Conservation (phyloP, 2,329 filamentous ascomycete genomes). For the Parastagonospora avenae region DNA sequence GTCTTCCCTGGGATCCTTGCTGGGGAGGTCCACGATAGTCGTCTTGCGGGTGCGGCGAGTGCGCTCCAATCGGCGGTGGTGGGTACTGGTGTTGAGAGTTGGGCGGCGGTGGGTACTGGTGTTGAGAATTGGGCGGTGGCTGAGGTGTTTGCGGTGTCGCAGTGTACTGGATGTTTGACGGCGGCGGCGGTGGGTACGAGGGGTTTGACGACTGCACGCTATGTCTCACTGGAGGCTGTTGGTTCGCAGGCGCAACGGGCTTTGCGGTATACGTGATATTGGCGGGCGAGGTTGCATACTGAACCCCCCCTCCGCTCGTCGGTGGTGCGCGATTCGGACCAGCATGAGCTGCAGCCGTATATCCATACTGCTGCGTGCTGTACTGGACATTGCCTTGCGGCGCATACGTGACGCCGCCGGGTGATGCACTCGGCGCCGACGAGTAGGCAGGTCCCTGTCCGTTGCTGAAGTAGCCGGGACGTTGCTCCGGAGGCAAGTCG, state of each 20-base stretch:
- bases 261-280: constrained; percentile 52
- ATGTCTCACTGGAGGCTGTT: constrained; percentile 34
- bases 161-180: constrained; percentile 12
- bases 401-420: constrained; percentile 27
- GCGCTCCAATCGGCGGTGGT: constrained; percentile 39
- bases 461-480: constrained; percentile 46
- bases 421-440: constrained; percentile 15
- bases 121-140: constrained; percentile 16
- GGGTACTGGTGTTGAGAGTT: constrained; percentile 27
- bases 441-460: constrained; percentile 23
- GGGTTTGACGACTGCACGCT: constrained; percentile 28
- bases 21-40: constrained; percentile 32
- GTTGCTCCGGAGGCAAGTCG: constrained; percentile 52
- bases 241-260: constrained; percentile 34
- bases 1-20: constrained; percentile 20
- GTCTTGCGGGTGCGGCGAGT: constrained; percentile 28
- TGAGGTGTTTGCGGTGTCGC: constrained; percentile 24
- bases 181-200: constrained; percentile 21
- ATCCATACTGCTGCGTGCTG: constrained; percentile 32
- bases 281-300: constrained; percentile 50
- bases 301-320: constrained; percentile 25
- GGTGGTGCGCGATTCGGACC: constrained; percentile 27
- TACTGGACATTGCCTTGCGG: constrained; percentile 38
- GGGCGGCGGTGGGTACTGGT: constrained; percentile 24
- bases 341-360: constrained; percentile 32